Evolutionary conservation across 305 asterid genomes (phyloP), one percentile per base, ranked within the genome.

Genomic region (Fraxinus latifolia): DNA sequence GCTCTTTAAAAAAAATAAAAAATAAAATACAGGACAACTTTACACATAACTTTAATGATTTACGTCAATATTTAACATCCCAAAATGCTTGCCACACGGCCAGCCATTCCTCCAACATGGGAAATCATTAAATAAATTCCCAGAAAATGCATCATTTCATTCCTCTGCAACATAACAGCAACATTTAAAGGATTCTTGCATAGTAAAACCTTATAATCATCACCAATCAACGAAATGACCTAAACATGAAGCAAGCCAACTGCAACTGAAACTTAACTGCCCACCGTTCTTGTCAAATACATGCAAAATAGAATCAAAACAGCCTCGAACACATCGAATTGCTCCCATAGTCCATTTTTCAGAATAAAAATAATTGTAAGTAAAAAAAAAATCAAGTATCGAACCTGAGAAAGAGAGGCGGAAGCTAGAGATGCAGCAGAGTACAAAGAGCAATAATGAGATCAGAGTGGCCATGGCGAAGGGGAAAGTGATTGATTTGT

Each of bases 331-430:
- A 77, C 15, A 76, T 75, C 77, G 71, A 67, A 50, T 4, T 37
- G 37, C 27, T 37, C 34, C 65, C 11, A 31, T 19, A 75, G n/a
- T 79, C 74, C 44, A 36, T 17, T 36, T 73, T 3, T 53, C 34
- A 31, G 8, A 36, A 79, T 8, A 36, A 37, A 78, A 3, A 77
- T 8, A 32, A 58, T 19, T 5, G 15, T 79, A 14, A 50, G 68
- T 14, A 44, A 32, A 44, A 65, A 32, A 44, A 53, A 42, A 32
- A 19, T 21, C 78, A 25, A 4, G 14, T 0, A 60, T 21, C 65
- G 76, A 39, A 95, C 97, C 97, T 87, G 97, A 86, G 81, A 85
- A 78, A 75, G 91, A 86, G 73, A 84, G 80, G 83, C 47, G 85
- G 83, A 89, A 11, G 76, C 79, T 82, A 77, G 90, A 78, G 78